A percentile compares a stretch with the other conserved stretches of the same genome.
phyloP scores from a whole-genome alignment of 2,329 filamentous ascomycete species.

The Phaeophleospora eucalypticola region DNA sequence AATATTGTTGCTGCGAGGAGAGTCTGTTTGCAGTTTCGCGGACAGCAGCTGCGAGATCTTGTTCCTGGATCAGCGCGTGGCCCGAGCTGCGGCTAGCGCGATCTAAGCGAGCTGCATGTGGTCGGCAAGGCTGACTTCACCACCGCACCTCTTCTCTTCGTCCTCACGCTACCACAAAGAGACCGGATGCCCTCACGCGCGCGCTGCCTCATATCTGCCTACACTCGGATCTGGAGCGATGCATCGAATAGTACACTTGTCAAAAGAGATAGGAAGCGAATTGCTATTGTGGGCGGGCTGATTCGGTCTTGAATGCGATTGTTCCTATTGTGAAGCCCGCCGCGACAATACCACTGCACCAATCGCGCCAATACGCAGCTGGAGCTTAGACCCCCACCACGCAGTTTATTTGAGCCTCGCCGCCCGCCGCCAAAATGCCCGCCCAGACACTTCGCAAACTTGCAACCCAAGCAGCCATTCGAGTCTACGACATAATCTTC shows the following conservation, averaged over 20 bases:
- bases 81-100: neutral
- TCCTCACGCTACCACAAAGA: neutral
- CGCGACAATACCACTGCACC: too few relatives aligned
- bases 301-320: neutral
- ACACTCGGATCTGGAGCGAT: neutral
- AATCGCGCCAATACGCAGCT: too few relatives aligned
- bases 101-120: neutral
- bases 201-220: neutral
- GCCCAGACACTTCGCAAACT: slow-evolving; percentile 37
- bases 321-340: neutral
- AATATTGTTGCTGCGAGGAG: too few relatives aligned
- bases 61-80: neutral
- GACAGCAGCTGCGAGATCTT: too few relatives aligned
- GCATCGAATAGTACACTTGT: too few relatives aligned
- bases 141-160: neutral
- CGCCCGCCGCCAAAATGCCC: slow-evolving; percentile 20
- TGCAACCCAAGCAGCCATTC: slow-evolving; percentile 38
- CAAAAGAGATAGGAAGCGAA: neutral
- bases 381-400: too few relatives aligned
- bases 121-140: neutral
- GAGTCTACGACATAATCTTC: slow-evolving; percentile 48
- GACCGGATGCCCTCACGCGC: neutral
- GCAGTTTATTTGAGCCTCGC: too few relatives aligned
- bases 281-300: neutral
- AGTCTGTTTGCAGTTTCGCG: too few relatives aligned